Evolutionary conservation across 2,329 filamentous ascomycete genomes (phyloP), one percentile per base, ranked within the genome.

Genomic region (Magnaporthiopsis incrustans): DNA sequence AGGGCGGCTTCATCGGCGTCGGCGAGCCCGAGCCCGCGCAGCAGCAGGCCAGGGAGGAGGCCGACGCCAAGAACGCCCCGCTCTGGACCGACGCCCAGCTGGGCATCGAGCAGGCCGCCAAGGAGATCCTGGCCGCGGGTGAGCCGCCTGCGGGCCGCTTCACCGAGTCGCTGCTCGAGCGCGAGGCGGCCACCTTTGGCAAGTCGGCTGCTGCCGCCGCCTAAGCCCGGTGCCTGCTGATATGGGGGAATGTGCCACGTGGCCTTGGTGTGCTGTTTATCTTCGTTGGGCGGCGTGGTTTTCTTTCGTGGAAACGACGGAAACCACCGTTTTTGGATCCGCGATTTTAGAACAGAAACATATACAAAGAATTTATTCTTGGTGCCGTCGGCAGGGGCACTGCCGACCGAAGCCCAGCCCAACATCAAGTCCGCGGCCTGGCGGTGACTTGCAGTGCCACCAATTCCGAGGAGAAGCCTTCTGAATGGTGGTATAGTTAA

Each of bases 1-100:
- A 95, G 73, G 95, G 95, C 60, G 95, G 95, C 10, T 97, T 98
- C 77, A 91, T 98, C 65, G 95, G 94, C 63, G 95, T 99, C 11
- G 95, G 95, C 27, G 89, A 92, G 68, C 78, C 88, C 65, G 82
- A 82, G 64, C 78, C 78, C 32, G 32, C 35, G 38, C 82, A 85
- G 57, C 82, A 85, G 57, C 82, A 83, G 69, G 82, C 85, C 57
- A 82, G 82, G 69, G 78, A 85, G 73, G 35, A 33, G 7, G 32
- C 32, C 32, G 32, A 38, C 18, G 5, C 44, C 44, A 53, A 53
- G 44, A 53, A 53, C 44, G 12, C 44, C 18, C 89, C 93, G n/a
- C 87, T 99, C 57, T 99, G 95, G 95, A 95, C 91, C 2, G 88
- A 97, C 71, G 81, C 84, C 71, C 95, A 99, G 82, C 85, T 99